Evolutionary conservation across 768 basidiomycete species (phyloP).

Genomic region (Tulasnella sp.): DNA sequence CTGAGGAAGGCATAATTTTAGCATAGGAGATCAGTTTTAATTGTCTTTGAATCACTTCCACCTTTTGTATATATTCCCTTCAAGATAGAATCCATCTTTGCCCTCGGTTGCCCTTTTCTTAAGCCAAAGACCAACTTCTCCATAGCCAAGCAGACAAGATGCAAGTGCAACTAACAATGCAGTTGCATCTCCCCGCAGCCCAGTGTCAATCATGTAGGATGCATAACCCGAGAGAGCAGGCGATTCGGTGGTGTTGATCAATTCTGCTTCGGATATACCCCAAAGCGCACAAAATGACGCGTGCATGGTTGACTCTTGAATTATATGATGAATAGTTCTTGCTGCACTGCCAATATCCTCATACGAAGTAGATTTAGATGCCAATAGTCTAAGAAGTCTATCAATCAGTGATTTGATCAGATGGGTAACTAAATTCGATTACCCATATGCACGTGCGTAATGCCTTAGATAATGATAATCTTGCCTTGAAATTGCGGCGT

Average conservation of each 20-base stretch:
- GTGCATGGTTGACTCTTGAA: constrained; percentile 62
- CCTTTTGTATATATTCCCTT: constrained; percentile 56
- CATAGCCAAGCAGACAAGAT: constrained; percentile 82
- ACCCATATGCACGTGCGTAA: constrained; percentile 74
- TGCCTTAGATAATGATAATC: constrained; percentile 74
- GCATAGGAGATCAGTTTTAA: constrained; percentile 43
- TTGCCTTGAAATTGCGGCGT: constrained; percentile 37
- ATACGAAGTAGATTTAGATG: constrained; percentile 60
- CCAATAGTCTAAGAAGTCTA: constrained; percentile 43
- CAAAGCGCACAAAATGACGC: constrained; percentile 55
- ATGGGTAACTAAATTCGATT: constrained; percentile 18
- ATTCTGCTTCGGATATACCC: constrained; percentile 47
- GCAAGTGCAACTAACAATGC: constrained; percentile 69
- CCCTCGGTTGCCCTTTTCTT: constrained; percentile 39
- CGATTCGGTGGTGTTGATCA: constrained; percentile 51
- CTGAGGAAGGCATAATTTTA: constrained; percentile 5
- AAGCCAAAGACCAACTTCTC: constrained; percentile 81
- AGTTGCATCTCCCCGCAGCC: constrained; percentile 56
- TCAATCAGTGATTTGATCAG: background rate
- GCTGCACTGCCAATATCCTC: constrained; percentile 48
- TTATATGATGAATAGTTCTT: constrained; percentile 47
- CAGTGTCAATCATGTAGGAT: constrained; percentile 69
- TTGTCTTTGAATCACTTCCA: constrained; percentile 13
- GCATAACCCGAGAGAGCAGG: constrained; percentile 74
- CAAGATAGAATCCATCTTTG: constrained; percentile 42